These are phyloP conservation scores for Boletus huronensis DNA, from an alignment of 768 basidiomycete genomes.

Conservation along the genomic window DNA sequence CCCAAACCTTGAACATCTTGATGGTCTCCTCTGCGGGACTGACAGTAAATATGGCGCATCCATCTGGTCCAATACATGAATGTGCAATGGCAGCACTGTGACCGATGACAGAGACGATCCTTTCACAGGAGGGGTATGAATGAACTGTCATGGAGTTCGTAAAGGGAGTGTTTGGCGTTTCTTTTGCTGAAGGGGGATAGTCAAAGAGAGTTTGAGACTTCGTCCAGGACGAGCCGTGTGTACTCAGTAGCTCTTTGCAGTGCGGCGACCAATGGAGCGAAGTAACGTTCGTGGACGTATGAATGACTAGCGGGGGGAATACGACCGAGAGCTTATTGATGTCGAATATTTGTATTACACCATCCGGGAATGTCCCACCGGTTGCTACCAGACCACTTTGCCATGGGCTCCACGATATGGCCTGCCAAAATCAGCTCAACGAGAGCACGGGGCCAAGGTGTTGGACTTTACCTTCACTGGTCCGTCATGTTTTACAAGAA, in stretches of 20 bases:
- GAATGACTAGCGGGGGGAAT: conserved; percentile 45
- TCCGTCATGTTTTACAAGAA: conserved; percentile 42
- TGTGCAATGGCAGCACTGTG: conserved; percentile 54
- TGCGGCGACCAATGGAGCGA: conserved; percentile 70
- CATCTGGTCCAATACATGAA: conserved; percentile 60
- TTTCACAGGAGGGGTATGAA: conserved; percentile 49
- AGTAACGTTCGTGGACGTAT: conserved; percentile 49
- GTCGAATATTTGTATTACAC: conserved; percentile 53
- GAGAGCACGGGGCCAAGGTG: background rate
- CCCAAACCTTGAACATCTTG: conserved; percentile 74
- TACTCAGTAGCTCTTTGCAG: conserved; percentile 81
- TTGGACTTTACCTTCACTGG: conserved; percentile 39
- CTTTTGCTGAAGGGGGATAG: conserved; percentile 18
- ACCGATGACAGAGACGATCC: conserved; percentile 54
- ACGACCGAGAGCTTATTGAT: conserved; percentile 39
- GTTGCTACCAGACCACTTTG: conserved; percentile 63
- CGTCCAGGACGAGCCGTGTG: conserved; percentile 50
- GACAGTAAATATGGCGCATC: conserved; percentile 60
- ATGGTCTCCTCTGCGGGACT: conserved; percentile 64
- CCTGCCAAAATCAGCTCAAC: conserved; percentile 36
- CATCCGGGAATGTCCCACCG: conserved; percentile 63
- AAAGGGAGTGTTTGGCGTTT: conserved; percentile 24
- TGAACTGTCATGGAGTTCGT: conserved; percentile 48
- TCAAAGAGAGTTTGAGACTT: conserved; percentile 18
- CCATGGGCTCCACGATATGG: conserved; percentile 76